phyloP scores from a whole-genome alignment of 768 basidiomycete genomes.

The Trametes punicea region DNA sequence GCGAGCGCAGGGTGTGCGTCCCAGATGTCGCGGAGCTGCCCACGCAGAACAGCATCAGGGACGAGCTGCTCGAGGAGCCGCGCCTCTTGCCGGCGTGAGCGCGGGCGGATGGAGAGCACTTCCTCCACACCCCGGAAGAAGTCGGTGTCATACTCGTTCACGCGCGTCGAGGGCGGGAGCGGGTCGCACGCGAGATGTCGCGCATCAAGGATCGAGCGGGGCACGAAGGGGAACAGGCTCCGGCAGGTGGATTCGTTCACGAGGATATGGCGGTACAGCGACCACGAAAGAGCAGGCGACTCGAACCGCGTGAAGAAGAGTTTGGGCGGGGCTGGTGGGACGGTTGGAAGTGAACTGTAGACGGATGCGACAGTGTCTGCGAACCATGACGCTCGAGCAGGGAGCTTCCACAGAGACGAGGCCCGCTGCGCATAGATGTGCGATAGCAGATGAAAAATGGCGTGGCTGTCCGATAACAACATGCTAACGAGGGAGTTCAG shows the following conservation, averaged over 20 bases:
- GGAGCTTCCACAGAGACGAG: slow-evolving; percentile 76
- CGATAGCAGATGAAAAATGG: slow-evolving; percentile 72
- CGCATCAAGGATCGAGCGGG: slow-evolving; percentile 46
- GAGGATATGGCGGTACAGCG: slow-evolving; percentile 72
- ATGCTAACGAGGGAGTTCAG: slow-evolving; percentile 11
- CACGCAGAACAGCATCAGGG: slow-evolving; percentile 53
- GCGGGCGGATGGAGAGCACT: slow-evolving; percentile 36
- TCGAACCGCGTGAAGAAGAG: slow-evolving; percentile 39
- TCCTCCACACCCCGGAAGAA: slow-evolving; percentile 74
- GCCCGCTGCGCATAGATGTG: slow-evolving; percentile 87
- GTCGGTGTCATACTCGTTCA: slow-evolving; percentile 61
- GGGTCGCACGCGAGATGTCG: slow-evolving; percentile 81
- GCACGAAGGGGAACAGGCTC: slow-evolving; percentile 70
- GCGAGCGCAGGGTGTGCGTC: slow-evolving; percentile 53
- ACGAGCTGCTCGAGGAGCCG: slow-evolving; percentile 53
- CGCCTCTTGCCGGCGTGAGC: slow-evolving; percentile 47
- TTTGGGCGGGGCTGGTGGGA: slow-evolving; percentile 35
- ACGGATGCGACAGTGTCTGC: slow-evolving; percentile 46
- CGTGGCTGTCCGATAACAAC: slow-evolving; percentile 33
- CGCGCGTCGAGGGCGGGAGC: slow-evolving; percentile 63
- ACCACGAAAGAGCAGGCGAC: slow-evolving; percentile 40
- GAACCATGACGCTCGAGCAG: slow-evolving; percentile 65
- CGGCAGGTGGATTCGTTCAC: slow-evolving; percentile 60
- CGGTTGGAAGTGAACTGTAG: slow-evolving; percentile 32
- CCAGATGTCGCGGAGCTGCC: slow-evolving; percentile 58